Percentiles rank a stretch among this genome's conserved stretches.
Evolutionary conservation across 306 rosid genomes (phyloP).

Genomic region (Cucurbita argyrosperma): DNA sequence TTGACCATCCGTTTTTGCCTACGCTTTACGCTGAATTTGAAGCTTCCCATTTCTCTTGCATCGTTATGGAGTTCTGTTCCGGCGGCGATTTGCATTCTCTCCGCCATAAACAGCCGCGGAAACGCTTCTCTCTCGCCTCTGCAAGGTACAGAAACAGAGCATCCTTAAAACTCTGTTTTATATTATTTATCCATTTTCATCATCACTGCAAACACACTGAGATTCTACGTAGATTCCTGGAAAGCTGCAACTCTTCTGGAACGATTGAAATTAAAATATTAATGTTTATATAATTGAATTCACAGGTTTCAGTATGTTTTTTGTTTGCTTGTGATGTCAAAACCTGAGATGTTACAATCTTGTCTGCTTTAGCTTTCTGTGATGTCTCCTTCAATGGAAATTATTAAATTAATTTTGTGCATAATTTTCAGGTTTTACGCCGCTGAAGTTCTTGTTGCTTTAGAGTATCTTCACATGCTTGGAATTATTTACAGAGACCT

Average conservation of each 20-base stretch:
- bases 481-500: conserved; percentile 94
- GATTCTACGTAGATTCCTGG: neutral
- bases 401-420: neutral
- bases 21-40: conserved; percentile 87
- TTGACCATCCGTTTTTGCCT: conserved; percentile 87
- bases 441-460: conserved; percentile 83
- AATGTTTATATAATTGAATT: neutral
- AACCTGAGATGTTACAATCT: conserved; percentile 19
- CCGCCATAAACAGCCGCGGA: conserved; percentile 47
- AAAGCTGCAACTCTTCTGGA: neutral
- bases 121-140: conserved; percentile 64
- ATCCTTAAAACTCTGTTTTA: neutral
- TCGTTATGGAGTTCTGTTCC: conserved; percentile 93
- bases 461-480: conserved; percentile 94
- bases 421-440: conserved; percentile 64
- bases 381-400: conserved; percentile 13
- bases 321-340: conserved; percentile 18
- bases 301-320: conserved; percentile 1
- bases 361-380: conserved; percentile 18
- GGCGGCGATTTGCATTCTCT: conserved; percentile 93
- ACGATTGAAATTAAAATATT: neutral
- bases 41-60: conserved; percentile 81
- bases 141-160: conserved; percentile 40
- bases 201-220: neutral
- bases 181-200: too few relatives aligned